These are phyloP conservation scores for Pseudognaphalium luteoalbum DNA, from an alignment of 129 eudicot genomes.

Conservation along the genomic window DNA sequence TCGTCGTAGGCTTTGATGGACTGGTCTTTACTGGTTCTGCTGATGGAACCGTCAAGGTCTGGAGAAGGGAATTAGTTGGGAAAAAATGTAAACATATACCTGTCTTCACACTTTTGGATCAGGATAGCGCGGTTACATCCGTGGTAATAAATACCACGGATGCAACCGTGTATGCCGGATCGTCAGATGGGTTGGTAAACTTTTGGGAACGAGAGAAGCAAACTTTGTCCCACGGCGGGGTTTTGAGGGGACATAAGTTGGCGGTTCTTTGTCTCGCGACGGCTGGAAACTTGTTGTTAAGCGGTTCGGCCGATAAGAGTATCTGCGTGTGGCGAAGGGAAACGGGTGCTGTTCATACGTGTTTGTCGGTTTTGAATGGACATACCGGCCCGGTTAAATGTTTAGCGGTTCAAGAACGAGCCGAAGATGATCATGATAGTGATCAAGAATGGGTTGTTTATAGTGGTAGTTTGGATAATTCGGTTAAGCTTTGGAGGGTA, in stretches of 20 bases:
- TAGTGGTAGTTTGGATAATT: slow-evolving; percentile 84
- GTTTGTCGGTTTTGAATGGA: slow-evolving; percentile 64
- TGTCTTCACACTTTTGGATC: slow-evolving; percentile 49
- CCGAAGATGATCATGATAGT: neutral
- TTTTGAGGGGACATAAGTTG: slow-evolving; percentile 66
- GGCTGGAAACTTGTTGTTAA: slow-evolving; percentile 59
- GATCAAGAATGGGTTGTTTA: slow-evolving; percentile 58
- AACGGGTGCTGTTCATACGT: slow-evolving; percentile 53
- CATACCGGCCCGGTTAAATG: slow-evolving; percentile 83
- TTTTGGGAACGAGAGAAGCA: slow-evolving; percentile 67
- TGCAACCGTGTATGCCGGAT: slow-evolving; percentile 49
- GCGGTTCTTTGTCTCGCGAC: slow-evolving; percentile 75
- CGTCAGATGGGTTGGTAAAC: slow-evolving; percentile 65
- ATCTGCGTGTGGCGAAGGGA: slow-evolving; percentile 82
- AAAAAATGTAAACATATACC: slow-evolving; percentile 39
- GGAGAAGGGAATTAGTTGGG: slow-evolving; percentile 75
- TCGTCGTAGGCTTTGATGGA: slow-evolving; percentile 54
- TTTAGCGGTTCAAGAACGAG: slow-evolving; percentile 49
- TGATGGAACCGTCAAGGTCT: slow-evolving; percentile 86
- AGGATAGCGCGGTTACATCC: slow-evolving; percentile 72
- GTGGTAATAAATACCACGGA: slow-evolving; percentile 38
- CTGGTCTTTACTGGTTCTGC: slow-evolving; percentile 86
- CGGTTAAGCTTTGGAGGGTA: slow-evolving; percentile 72
- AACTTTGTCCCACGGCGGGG: slow-evolving; percentile 55
- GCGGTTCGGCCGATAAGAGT: slow-evolving; percentile 82